Percentiles rank a stretch among this genome's conserved stretches.
Evolutionary conservation across 208 protist species (phyloP).

Genomic region (Acanthamoeba triangularis): DNA sequence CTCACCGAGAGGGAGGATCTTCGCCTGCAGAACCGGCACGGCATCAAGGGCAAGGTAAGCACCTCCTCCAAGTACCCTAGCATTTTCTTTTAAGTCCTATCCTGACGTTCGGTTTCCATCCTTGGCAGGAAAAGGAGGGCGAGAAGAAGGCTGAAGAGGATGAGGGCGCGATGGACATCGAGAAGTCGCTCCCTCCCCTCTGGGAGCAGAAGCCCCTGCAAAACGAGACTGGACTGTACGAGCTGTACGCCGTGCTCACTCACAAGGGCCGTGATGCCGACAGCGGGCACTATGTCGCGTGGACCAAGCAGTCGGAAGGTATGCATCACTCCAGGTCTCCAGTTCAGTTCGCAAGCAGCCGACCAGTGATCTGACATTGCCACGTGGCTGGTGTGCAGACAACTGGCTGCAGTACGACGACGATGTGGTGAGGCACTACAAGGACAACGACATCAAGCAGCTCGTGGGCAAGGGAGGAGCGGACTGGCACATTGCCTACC

Average conservation of each 20-base stretch:
- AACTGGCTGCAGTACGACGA: constrained; percentile 91
- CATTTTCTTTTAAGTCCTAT: not conserved
- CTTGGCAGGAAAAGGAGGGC: constrained; percentile 12
- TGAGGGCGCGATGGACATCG: constrained; percentile 67
- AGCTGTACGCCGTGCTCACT: constrained; percentile 89
- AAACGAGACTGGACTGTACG: constrained; percentile 91
- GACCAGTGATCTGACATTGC: not conserved
- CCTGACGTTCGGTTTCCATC: too few species aligned
- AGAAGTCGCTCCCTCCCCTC: constrained; percentile 14
- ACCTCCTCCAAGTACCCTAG: not conserved
- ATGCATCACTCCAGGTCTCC: not conserved
- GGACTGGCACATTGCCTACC: constrained; percentile 91
- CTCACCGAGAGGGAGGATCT: constrained; percentile 42
- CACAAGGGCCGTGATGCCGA: constrained; percentile 91
- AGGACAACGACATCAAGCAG: constrained; percentile 89
- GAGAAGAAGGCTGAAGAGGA: constrained; percentile 78
- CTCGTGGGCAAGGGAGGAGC: constrained; percentile 86
- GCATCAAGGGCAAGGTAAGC: constrained; percentile 20
- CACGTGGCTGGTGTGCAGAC: constrained; percentile 20
- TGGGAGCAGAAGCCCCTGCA: constrained; percentile 63
- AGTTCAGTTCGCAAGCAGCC: not conserved
- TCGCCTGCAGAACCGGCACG: constrained; percentile 47
- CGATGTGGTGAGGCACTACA: constrained; percentile 83
- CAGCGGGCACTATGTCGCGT: constrained; percentile 92
- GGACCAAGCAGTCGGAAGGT: constrained; percentile 83